Evolutionary conservation across 164 flowering plant genomes (phyloP), one percentile per base, ranked within the genome.

Genomic region (Aristolochia californica): DNA sequence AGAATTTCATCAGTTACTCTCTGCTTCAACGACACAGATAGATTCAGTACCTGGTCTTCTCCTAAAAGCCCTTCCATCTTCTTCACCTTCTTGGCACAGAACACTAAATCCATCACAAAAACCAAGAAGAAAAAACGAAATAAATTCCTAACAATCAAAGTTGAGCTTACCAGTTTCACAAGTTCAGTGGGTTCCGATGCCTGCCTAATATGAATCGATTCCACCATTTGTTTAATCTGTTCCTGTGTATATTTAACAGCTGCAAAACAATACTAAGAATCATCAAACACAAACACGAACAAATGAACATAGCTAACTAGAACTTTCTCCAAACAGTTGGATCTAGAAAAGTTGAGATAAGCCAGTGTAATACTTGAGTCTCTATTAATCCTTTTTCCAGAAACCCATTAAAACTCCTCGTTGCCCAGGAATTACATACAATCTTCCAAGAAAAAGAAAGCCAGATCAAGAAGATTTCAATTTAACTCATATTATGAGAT

Each of bases 151-250:
- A 59, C 26, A 47, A 10, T n/a, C 49, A 57, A 26, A n/a, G 16
- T 20, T 28, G 57, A 45, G 13, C 72, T 70, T 67, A 90, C 99
- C 88, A 84, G 64, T 76, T 69, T 70, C 66, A 83, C 56, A 65
- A 94, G 96, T 48, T 82, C 72, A 25, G 68, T 10, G 4, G 99
- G 96, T 57, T 86, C 79, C 13, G 79, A 70, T 2, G 70, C 83
- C 66, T 67, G 81, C 53, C 99, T 79, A 57, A 90, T 69, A 68
- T 67, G 75, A 56, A 88, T 77, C 1, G 96, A 83, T 28, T 88
- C 97, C 57, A 86, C 83, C 91, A 90, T 94, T 72, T 69, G 84
- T 73, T 64, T 76, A 66, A 84, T 78, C 77, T 94, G 95, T 70
- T 84, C 86, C 20, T 87, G 76, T 2, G 83, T 80, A 55, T 88